Percentiles rank a stretch among this genome's conserved stretches.
These are phyloP conservation scores for Sporodiniella umbellata DNA, from an alignment of 371 early-diverging fungal species.

Conservation along the genomic window DNA sequence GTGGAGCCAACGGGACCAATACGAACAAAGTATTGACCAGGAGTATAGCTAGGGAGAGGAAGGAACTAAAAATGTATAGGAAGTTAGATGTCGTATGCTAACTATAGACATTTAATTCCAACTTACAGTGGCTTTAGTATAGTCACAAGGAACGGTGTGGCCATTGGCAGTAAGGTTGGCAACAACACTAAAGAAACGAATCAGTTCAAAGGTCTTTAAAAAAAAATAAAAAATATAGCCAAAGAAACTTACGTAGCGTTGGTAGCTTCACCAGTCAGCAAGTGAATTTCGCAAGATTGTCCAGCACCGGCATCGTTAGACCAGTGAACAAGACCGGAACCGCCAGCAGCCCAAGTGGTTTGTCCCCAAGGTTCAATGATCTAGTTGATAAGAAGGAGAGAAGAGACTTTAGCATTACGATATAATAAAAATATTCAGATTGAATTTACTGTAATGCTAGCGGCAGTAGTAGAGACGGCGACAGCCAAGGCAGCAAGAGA, in stretches of 20 bases:
- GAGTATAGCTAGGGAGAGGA: constrained; percentile 18
- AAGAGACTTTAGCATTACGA: neutral
- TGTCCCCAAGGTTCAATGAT: constrained; percentile 18
- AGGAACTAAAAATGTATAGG: constrained; percentile 10
- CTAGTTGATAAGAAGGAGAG: constrained; percentile 3
- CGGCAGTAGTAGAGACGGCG: constrained; percentile 7
- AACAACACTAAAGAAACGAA: constrained; percentile 8
- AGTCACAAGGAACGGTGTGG: constrained; percentile 20
- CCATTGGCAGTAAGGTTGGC: constrained; percentile 19
- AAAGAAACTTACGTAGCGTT: constrained; percentile 13
- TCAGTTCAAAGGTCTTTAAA: neutral
- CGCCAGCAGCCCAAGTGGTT: constrained; percentile 9
- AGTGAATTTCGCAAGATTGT: constrained; percentile 18
- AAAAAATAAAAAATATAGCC: neutral
- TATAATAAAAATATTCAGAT: no score
- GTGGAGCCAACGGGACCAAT: constrained; percentile 12
- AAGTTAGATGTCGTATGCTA: neutral
- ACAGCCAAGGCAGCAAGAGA: constrained; percentile 13
- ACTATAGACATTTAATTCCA: no score
- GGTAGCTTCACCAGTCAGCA: constrained; percentile 13
- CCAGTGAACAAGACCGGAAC: constrained; percentile 15
- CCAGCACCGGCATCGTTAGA: constrained; percentile 3
- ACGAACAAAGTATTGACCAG: constrained; percentile 21
- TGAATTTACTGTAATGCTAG: constrained; percentile 15
- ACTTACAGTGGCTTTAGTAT: constrained; percentile 17